Percentiles rank a stretch among this genome's conserved stretches.
Evolutionary conservation across 306 rosid species (phyloP).

Genomic region (Vigna unguiculata): DNA sequence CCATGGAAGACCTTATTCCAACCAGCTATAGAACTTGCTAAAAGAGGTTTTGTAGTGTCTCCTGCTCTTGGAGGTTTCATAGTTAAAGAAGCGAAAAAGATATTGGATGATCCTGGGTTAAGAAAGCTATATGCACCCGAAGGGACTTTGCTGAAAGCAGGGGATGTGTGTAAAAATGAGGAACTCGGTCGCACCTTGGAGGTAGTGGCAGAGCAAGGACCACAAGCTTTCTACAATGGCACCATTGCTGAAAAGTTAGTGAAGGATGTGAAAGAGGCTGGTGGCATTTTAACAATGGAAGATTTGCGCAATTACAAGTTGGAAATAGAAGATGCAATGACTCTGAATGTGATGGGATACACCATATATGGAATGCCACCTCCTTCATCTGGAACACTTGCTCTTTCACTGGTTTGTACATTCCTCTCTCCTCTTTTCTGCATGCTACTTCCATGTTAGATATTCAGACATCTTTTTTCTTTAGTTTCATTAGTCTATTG

Average conservation of each 20-base stretch:
- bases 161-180: slow-evolving; percentile 71
- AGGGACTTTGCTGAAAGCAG: slow-evolving; percentile 64
- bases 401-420: slow-evolving; percentile 70
- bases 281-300: slow-evolving; percentile 90
- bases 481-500: not conserved
- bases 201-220: slow-evolving; percentile 76
- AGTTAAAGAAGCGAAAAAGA: slow-evolving; percentile 1
- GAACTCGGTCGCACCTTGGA: slow-evolving; percentile 74
- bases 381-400: slow-evolving; percentile 92
- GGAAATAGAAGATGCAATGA: slow-evolving; percentile 65
- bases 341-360: slow-evolving; percentile 69
- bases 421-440: slow-evolving; percentile 22
- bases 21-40: slow-evolving; percentile 84
- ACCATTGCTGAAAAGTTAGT: slow-evolving; percentile 76
- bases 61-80: slow-evolving; percentile 55
- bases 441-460: slow-evolving; percentile 5
- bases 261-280: slow-evolving; percentile 75
- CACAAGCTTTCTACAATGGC: slow-evolving; percentile 83
- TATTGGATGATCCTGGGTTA: slow-evolving; percentile 77
- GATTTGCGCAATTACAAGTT: slow-evolving; percentile 79
- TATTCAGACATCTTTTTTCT: not conserved
- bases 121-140: slow-evolving; percentile 71
- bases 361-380: slow-evolving; percentile 90
- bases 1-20: slow-evolving; percentile 73
- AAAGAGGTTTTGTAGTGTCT: slow-evolving; percentile 69